phyloP scores from a whole-genome alignment of 2,329 filamentous ascomycete genomes.

The Fusarium robinianum region DNA sequence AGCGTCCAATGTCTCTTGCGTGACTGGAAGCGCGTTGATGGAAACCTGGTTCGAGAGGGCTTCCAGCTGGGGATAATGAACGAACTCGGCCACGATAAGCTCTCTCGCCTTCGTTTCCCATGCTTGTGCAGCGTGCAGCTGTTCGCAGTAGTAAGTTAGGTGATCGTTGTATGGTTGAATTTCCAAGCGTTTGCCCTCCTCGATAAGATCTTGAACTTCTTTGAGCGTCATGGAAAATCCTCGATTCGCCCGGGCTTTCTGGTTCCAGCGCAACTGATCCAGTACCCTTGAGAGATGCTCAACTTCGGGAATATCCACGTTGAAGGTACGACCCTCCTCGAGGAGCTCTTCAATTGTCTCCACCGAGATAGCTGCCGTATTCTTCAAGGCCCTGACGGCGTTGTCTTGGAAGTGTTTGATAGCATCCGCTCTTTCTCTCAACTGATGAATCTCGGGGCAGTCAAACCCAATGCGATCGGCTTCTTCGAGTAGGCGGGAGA shows the following conservation, averaged over 20 bases:
- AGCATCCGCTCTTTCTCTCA: constrained; percentile 82
- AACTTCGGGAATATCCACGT: constrained; percentile 88
- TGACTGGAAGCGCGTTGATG: constrained; percentile 73
- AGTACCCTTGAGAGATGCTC: constrained; percentile 79
- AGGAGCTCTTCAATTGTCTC: constrained; percentile 86
- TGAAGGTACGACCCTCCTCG: constrained; percentile 87
- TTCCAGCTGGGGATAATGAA: constrained; percentile 94
- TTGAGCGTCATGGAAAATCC: constrained; percentile 71
- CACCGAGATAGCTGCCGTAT: constrained; percentile 64
- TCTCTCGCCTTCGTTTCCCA: constrained; percentile 96
- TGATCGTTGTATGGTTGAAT: constrained; percentile 82
- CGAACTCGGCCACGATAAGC: constrained; percentile 85
- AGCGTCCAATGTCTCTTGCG: constrained; percentile 74
- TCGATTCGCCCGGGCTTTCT: constrained; percentile 70
- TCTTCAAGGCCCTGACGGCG: constrained; percentile 71
- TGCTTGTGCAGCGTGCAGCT: constrained; percentile 74
- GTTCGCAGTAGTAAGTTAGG: constrained; percentile 74
- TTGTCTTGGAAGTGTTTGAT: constrained; percentile 84
- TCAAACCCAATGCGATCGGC: constrained; percentile 91
- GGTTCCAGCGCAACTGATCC: constrained; percentile 87
- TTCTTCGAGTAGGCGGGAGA: constrained; percentile 79
- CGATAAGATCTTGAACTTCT: constrained; percentile 79
- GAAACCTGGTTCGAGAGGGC: constrained; percentile 83
- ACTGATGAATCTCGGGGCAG: constrained; percentile 83
- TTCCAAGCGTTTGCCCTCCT: constrained; percentile 74